Base-by-base conservation (phyloP, 805 yeast species). In the Kluyveromyces aestuarii region DNA sequence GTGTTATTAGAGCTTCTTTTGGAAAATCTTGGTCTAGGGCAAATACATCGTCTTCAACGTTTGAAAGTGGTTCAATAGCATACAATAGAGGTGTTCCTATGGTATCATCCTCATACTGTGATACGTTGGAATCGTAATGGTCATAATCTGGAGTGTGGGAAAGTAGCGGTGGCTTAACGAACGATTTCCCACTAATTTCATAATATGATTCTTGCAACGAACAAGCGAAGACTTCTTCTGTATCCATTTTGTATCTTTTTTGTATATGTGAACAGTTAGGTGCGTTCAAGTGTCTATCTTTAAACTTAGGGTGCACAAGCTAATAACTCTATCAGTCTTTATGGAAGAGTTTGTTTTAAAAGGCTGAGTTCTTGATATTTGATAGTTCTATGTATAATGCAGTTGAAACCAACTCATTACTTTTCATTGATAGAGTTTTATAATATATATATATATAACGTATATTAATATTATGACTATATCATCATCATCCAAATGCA, bases 81-180 rank as follows among this genome's bases (percentile, higher is more conserved):
- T 30, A 47, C 21, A 46, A 48, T 41, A 43, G 33, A 11, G 48
- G 55, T 33, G 50, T 45, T 44, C 46, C 42, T 14, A 43, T 47
- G 41, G 38, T 39, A 19, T 43, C 47, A 17, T 30, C 35, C 14
- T 46, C 52, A 19, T 50, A 46, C 41, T 48, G 47, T 13, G 51
- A 45, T 6, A 43, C 37, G 18, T 45, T 46, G n/a, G 41, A 40
- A n/a, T 50, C 51, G 8, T 37, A 19, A 16, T 45, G 49, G 10
- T 19, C 27, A 16, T 42, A 41, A n/a, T 35, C 47, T 13, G 46
- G 46, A 9, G 52, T 44, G 47, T 48, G 43, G 21, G 50, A 43
- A 14, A 41, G 35, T n/a, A 41, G 49, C 8, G 49, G 49, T 16
- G 46, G 49, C 14, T 36, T 43, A 11, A 36, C 39, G 17, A 43